Evolutionary conservation across 2,329 filamentous ascomycete genomes (phyloP).

Genomic region (Eurotiales sp.): DNA sequence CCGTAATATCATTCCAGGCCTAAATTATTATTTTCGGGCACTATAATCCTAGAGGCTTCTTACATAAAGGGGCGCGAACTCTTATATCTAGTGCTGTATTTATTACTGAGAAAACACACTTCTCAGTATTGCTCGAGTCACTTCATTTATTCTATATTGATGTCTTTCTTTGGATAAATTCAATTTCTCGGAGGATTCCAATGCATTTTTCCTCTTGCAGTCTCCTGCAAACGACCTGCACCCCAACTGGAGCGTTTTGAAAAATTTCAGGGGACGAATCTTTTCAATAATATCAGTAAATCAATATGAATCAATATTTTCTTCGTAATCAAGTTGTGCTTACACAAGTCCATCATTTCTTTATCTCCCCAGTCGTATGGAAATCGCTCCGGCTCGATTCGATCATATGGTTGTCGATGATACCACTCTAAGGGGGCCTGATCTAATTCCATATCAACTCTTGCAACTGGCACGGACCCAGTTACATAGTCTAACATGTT

Average conservation of each 20-base stretch:
- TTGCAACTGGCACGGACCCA: background rate
- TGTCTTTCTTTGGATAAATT: background rate
- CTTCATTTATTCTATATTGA: no score
- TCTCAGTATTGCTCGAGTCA: no score
- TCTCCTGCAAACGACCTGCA: background rate
- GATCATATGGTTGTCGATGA: background rate
- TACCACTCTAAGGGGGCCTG: background rate
- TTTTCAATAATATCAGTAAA: background rate
- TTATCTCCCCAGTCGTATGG: background rate
- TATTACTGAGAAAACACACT: no score
- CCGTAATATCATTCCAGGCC: no score
- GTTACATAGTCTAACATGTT: background rate
- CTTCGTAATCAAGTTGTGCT: background rate
- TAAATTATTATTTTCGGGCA: no score
- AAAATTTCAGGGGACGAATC: background rate
- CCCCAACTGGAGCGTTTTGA: background rate
- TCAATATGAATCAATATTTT: background rate
- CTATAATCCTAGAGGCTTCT: no score
- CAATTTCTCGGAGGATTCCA: background rate
- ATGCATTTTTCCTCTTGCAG: background rate
- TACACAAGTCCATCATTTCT: background rate
- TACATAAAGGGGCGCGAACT: no score
- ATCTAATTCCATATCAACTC: background rate
- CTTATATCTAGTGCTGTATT: no score
- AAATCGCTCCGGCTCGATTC: background rate